Base-by-base conservation (phyloP, 805 yeast species). In the Wickerhamomyces sydowiorum region DNA sequence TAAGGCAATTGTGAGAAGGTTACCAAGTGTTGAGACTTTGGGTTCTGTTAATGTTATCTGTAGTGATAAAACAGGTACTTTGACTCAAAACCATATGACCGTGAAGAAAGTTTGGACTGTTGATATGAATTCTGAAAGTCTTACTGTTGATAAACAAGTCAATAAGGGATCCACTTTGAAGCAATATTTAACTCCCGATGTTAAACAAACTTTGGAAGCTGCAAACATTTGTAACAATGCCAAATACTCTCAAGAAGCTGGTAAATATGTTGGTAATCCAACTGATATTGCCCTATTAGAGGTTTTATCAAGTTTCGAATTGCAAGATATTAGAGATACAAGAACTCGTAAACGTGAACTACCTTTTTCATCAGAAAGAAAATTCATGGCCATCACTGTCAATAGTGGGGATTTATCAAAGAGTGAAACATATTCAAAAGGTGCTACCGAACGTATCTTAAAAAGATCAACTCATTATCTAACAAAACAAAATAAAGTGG, bases 21-120 rank as follows among this genome's bases (percentile, higher is more conserved):
- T 93, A 49, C 98, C 99, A 15, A 82, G 93, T 52, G 99, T 93
- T 23, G 97, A 90, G 64, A 90, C 97, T 8, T 73, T 90, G 49
- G 97, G 97, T 6, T 86, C 95, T 36, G 96, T 89, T 29, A 90
- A 89, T 58, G 96, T 89, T 36, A 86, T 89, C 51, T 88, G 96
- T 59, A 79, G 93, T 6, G 96, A 89, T 65, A 88, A 89, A 55
- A 89, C 96, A 3, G 93, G 93, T 47, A 89, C 96, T 9, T 72
- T 89, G 51, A 89, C 96, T 19, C 86, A 84, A 58, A 89, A 88
- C 60, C 93, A 85, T 60, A 86, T 88, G 95, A 86, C 96, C 12
- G 88, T 86, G 6, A 81, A 86, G 27, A 82, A 85, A 53, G 52
- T 87, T 13, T 88, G 96, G 95, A 72, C 93, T 12, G 68, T 78